Evolutionary conservation across 257 asterid genomes (phyloP).

Genomic region (Solanum tacnaense): DNA sequence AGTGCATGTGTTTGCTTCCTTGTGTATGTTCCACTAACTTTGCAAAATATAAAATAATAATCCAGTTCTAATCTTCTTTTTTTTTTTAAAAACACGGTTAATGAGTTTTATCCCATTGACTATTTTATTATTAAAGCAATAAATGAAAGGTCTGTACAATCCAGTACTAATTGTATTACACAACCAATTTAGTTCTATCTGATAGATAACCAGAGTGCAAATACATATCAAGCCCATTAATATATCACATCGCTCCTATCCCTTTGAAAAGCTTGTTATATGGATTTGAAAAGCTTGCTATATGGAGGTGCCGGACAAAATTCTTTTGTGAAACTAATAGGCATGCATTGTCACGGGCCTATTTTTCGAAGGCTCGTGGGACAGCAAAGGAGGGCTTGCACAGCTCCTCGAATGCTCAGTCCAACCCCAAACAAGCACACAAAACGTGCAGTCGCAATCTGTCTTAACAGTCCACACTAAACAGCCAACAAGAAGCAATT

Average conservation of each 20-base stretch:
- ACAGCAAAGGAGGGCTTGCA: no score
- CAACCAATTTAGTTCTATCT: background rate
- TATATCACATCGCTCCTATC: background rate
- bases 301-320: background rate
- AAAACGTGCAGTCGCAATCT: no score
- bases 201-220: background rate
- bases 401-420: no score
- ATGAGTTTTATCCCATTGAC: background rate
- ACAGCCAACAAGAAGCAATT: no score
- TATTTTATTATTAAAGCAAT: background rate
- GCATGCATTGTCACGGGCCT: no score
- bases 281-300: background rate
- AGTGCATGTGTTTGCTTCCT: background rate
- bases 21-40: background rate
- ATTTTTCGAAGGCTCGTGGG: no score
- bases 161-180: background rate
- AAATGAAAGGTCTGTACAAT: background rate
- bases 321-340: background rate
- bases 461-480: no score
- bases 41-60: background rate
- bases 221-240: background rate
- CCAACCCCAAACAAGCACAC: no score
- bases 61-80: background rate
- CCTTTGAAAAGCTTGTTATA: background rate
- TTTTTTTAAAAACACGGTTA: background rate